Evolutionary conservation across 768 basidiomycete genomes (phyloP).

Genomic region (Russula compacta): DNA sequence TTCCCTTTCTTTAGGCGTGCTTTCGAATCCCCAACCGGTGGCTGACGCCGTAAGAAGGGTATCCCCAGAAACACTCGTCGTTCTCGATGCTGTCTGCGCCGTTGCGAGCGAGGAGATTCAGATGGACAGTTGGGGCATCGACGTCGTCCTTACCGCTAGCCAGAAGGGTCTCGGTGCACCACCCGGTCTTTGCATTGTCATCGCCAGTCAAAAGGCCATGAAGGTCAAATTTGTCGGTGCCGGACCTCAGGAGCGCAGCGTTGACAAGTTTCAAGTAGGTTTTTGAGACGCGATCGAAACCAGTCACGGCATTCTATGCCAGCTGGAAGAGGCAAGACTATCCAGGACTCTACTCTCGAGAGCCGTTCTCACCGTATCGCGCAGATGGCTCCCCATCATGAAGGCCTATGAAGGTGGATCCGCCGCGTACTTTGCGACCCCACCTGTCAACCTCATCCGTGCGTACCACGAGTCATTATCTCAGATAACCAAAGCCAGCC

Average conservation of each 20-base stretch:
- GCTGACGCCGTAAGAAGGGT: constrained; percentile 60
- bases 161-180: constrained; percentile 93
- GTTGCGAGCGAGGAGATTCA: constrained; percentile 93
- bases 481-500: constrained; percentile 52
- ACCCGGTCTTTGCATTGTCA: constrained; percentile 82
- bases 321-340: constrained; percentile 70
- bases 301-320: constrained; percentile 74
- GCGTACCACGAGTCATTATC: constrained; percentile 78
- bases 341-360: not conserved
- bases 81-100: constrained; percentile 92
- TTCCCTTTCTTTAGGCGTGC: constrained; percentile 45
- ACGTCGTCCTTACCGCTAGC: constrained; percentile 76
- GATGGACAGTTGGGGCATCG: constrained; percentile 90
- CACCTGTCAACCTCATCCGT: constrained; percentile 90
- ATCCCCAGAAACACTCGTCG: constrained; percentile 80
- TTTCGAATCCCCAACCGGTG: constrained; percentile 75
- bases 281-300: constrained; percentile 51
- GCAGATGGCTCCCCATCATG: constrained; percentile 90
- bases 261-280: constrained; percentile 31
- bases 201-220: constrained; percentile 74
- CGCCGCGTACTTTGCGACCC: constrained; percentile 89
- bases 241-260: not conserved
- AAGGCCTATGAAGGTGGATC: constrained; percentile 76
- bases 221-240: constrained; percentile 31
- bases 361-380: not conserved